Base-by-base conservation (phyloP, 2,329 filamentous ascomycete genomes). In the Amphichorda felina region DNA sequence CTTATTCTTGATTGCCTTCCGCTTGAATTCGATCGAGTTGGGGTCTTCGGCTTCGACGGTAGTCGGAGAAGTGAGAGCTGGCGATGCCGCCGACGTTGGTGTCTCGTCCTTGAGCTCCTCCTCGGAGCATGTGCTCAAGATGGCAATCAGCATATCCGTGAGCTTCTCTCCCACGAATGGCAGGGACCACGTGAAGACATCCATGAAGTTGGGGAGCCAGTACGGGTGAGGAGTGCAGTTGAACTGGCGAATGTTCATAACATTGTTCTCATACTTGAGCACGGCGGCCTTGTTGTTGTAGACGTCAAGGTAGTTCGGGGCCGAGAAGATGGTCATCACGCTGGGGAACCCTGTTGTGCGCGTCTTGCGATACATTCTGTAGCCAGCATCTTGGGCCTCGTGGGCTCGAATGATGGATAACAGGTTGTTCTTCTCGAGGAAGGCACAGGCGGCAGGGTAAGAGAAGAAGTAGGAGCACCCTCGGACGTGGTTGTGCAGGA, bases 261-360 rank as follows among this genome's bases (percentile, higher is more conserved):
- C 91, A 54, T 98, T 98, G 63, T 98, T 98, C 66, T 98, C 91
- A 57, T 98, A 98, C 66, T 98, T 98, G 50, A 98, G 69, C 28
- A 98, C 91, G 1, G 91, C 91, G 2, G 91, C 91, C 69, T 98
- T 98, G 72, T 98, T 98, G 76, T 98, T 98, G 66, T 98, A 98
- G 26, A 98, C 88, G 53, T 98, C 91, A 43, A 98, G 77, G 56
- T 98, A 98, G 62, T 98, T 98, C 26, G 91, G 91, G 2, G 91
- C 91, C 30, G 89, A 96, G 71, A 98, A 98, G 51, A 98, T 98
- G 47, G 91, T 98, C 91, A 98, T 98, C 43, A 98, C 91, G 63
- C 88, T 95, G 16, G 91, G 91, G 66, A 98, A 98, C 3, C 91
- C 91, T 15, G 91, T 98, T 2, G 91, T 96, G 43, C 89, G 77